These are phyloP conservation scores for Pulveroboletus sp. DNA, from an alignment of 768 basidiomycete genomes.

Conservation along the genomic window DNA sequence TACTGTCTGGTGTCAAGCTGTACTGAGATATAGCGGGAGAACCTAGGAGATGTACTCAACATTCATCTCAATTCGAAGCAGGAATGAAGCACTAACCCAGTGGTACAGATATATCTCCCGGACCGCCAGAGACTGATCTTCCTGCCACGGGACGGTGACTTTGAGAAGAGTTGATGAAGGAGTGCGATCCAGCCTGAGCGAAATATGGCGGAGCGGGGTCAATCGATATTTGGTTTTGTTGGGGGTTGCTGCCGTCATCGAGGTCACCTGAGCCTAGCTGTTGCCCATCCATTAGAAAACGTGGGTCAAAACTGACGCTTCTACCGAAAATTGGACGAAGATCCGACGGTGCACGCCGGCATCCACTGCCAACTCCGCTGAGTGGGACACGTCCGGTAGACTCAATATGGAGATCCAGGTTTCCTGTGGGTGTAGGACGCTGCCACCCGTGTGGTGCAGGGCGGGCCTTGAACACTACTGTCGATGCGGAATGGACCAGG, in stretches of 20 bases:
- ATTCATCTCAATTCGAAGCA: not conserved
- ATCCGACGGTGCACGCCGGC: not conserved
- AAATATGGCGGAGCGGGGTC: slow-evolving; percentile 35
- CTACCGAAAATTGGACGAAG: not conserved
- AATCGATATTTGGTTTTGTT: not conserved
- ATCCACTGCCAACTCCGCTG: not conserved
- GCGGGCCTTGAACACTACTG: slow-evolving; percentile 70
- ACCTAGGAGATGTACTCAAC: slow-evolving; percentile 7
- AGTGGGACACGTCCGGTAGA: not conserved
- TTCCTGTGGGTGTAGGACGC: slow-evolving; percentile 13
- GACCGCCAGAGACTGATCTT: slow-evolving; percentile 11
- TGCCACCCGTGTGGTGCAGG: slow-evolving; percentile 29
- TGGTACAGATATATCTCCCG: slow-evolving; percentile 3
- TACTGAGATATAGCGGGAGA: slow-evolving; percentile 2
- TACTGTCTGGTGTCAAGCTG: slow-evolving; percentile 1
- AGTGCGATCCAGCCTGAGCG: slow-evolving; percentile 2
- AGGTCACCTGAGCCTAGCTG: slow-evolving; percentile 10
- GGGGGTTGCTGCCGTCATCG: not conserved
- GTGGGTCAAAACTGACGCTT: slow-evolving; percentile 11
- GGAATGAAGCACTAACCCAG: slow-evolving; percentile 8
- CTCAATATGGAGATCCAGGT: slow-evolving; percentile 6
- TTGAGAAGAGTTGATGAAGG: not conserved
- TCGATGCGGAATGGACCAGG: slow-evolving; percentile 65
- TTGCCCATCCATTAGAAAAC: slow-evolving; percentile 4
- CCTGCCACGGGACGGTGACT: not conserved